Evolutionary conservation across 176 grass and related monocot genomes (phyloP).

Genomic region (Musa itinerans): DNA sequence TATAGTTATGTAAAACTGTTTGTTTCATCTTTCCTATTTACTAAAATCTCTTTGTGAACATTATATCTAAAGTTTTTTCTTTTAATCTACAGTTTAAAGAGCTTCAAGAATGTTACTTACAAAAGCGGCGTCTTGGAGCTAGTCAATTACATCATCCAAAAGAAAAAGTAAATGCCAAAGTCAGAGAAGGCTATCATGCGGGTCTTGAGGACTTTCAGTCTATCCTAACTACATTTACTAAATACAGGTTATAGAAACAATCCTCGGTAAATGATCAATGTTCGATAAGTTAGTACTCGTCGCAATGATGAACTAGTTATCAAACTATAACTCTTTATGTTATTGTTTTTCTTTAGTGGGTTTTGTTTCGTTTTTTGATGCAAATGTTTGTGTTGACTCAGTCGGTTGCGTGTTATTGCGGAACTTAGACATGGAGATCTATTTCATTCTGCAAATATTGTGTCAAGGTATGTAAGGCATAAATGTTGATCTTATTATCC

Average conservation of each 20-base stretch:
- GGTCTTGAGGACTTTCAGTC: conserved; percentile 97
- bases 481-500: neutral
- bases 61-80: neutral
- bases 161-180: conserved; percentile 43
- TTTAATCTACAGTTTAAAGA: conserved; percentile 68
- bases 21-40: neutral
- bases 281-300: neutral
- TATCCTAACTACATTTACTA: conserved; percentile 93
- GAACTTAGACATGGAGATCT: conserved; percentile 98
- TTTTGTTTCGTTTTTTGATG: neutral
- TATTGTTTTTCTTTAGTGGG: conserved; percentile 1
- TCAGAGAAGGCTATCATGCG: conserved; percentile 84
- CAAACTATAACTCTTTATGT: neutral
- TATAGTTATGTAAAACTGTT: neutral
- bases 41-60: neutral
- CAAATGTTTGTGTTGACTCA: conserved; percentile 21
- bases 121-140: conserved; percentile 59
- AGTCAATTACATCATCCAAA: conserved; percentile 45
- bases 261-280: conserved; percentile 1
- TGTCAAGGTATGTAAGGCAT: conserved; percentile 66
- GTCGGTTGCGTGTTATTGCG: conserved; percentile 78
- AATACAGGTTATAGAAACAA: conserved; percentile 58
- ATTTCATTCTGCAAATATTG: conserved; percentile 96
- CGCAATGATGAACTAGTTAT: neutral
- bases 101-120: conserved; percentile 95